Evolutionary conservation across 306 rosid species (phyloP), one percentile per base, ranked within the genome.

Genomic region (Hippophae gyantsensis): DNA sequence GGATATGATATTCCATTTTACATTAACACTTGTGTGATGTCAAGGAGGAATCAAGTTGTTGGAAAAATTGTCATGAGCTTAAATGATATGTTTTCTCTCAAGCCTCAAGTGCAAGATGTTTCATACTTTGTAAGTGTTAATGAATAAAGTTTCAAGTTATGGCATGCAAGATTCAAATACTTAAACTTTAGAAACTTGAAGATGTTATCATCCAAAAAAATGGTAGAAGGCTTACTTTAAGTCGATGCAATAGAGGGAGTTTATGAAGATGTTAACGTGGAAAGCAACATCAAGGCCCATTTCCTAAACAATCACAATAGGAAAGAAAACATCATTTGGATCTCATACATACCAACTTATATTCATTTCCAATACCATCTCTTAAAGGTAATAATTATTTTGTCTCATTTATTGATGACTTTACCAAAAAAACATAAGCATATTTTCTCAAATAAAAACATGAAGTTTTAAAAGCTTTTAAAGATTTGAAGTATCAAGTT

Each of bases 111-210:
- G 23, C 1, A 18, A 18, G 23, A 18, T 18, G 23, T 18, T 18
- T 18, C 11, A 11, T 5, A 6, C 13, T 61, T 41, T 61, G 23
- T 42, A 25, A 48, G 40, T 63, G 10, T 18, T 18, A 18, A 18
- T 18, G 23, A 18, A 18, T 18, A 18, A 18, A 18, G 23, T 18
- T 18, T 18, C 23, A 27, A 3, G 41, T 18, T 25, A 32, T 63
- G 10, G 26, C 44, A 48, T 45, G 45, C 18, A 32, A 38, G 43
- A 61, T 61, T 48, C 50, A 56, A 32, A 7, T 56, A 61, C 32
- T 63, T 53, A 32, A 23, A 53, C 25, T 52, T 51, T 52, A 23
- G 68, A 63, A 63, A 52, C 27, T 63, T 63, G 23, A 56, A 63
- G 45, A 2, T 54, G 46, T 1, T 45, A 38, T 48, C 27, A 64